Percentiles rank a stretch among this genome's conserved stretches.
These are phyloP conservation scores for Petunia axillaris DNA, from an alignment of 257 asterid species.

Conservation along the genomic window DNA sequence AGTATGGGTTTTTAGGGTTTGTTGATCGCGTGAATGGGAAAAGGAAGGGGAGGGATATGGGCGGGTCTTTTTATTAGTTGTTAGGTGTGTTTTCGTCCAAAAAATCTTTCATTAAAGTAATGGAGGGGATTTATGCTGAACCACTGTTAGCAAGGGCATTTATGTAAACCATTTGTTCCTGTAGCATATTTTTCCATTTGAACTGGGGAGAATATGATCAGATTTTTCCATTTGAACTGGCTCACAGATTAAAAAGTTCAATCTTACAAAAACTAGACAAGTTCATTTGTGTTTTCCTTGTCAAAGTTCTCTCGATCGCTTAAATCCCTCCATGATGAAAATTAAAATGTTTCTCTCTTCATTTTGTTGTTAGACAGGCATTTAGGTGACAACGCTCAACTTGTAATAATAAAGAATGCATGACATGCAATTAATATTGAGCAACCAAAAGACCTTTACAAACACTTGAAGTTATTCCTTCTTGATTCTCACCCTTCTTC, in stretches of 20 bases:
- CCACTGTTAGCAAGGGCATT: too few relatives aligned
- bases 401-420: constrained; percentile 65
- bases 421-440: constrained; percentile 86
- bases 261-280: background rate
- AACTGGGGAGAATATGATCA: constrained; percentile 82
- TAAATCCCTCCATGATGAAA: background rate
- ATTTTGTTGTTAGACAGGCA: constrained; percentile 49
- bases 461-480: constrained; percentile 41
- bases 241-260: constrained; percentile 68
- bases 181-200: too few relatives aligned
- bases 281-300: background rate
- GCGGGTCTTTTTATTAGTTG: too few relatives aligned
- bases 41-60: too few relatives aligned
- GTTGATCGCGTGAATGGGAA: too few relatives aligned
- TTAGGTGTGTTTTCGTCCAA: too few relatives aligned
- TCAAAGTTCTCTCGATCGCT: background rate
- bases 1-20: too few relatives aligned
- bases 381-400: constrained; percentile 61
- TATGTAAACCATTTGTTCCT: too few relatives aligned
- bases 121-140: too few relatives aligned
- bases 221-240: constrained; percentile 77
- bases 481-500: constrained; percentile 36
- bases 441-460: constrained; percentile 64
- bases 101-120: too few relatives aligned
- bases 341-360: background rate